These are phyloP conservation scores for Glaciozyma martinii DNA, from an alignment of 768 basidiomycete genomes.

Conservation along the genomic window DNA sequence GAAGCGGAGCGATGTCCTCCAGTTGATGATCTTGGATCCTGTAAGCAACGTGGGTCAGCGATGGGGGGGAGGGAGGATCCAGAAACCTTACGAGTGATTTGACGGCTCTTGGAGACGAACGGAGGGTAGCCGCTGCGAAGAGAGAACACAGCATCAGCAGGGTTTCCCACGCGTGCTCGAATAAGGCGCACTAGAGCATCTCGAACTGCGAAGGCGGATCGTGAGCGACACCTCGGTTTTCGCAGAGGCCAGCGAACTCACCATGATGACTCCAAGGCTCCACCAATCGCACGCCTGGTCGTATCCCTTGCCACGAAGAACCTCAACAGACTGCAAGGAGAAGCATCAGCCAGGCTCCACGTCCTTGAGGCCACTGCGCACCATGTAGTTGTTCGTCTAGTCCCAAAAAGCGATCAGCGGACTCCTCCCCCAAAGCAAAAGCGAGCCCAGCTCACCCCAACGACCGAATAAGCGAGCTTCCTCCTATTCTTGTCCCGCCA, in stretches of 20 bases:
- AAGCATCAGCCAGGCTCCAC: too few species aligned
- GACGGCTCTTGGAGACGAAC: slow-evolving; percentile 88
- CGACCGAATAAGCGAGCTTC: slow-evolving; percentile 53
- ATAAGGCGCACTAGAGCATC: slow-evolving; percentile 37
- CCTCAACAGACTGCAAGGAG: slow-evolving; percentile 36
- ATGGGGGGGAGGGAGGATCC: too few species aligned
- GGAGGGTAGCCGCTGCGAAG: slow-evolving; percentile 64
- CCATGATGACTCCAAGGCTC: slow-evolving; percentile 45
- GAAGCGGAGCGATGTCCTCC: slow-evolving; percentile 81
- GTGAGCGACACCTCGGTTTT: too few species aligned
- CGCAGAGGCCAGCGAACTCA: neutral
- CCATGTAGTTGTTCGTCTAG: slow-evolving; percentile 28
- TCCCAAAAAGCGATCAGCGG: too few species aligned
- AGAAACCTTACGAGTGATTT: slow-evolving; percentile 87
- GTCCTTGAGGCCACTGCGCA: too few species aligned
- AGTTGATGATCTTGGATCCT: slow-evolving; percentile 98
- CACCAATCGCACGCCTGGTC: slow-evolving; percentile 96
- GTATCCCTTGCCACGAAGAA: slow-evolving; percentile 55
- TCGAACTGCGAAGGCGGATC: slow-evolving; percentile 55
- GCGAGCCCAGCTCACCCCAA: slow-evolving; percentile 26
- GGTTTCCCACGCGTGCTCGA: too few species aligned
- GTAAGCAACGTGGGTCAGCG: too few species aligned
- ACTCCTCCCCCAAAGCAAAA: too few species aligned
- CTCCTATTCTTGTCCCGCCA: slow-evolving; percentile 90
- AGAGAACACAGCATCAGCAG: neutral